Conservation (phyloP, 2,329 filamentous ascomycete species). For the Orbilia quercus region DNA sequence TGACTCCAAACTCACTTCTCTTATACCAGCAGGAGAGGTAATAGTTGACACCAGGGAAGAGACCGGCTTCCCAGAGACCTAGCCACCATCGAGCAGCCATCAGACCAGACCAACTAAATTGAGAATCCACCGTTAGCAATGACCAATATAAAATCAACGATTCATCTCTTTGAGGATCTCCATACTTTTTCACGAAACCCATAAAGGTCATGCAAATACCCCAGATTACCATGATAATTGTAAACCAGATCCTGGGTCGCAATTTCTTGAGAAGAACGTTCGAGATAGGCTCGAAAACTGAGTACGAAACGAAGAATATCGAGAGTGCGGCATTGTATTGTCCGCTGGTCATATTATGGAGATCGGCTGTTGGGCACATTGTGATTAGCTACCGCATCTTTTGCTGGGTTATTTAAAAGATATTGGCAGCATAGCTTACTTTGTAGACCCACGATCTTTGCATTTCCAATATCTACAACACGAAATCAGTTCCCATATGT, state of each 20-base stretch:
- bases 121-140: neutral
- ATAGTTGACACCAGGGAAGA: conserved; percentile 82
- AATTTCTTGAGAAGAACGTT: conserved; percentile 83
- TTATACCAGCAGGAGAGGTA: conserved; percentile 88
- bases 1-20: conserved; percentile 80
- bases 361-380: no score
- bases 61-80: conserved; percentile 77
- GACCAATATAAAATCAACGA: neutral
- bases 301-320: conserved; percentile 88
- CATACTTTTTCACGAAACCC: conserved; percentile 71
- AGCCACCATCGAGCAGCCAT: conserved; percentile 78
- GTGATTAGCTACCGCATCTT: no score
- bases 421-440: conserved; percentile 62
- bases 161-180: neutral
- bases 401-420: no score
- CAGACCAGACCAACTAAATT: conserved; percentile 69
- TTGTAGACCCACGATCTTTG: conserved; percentile 70
- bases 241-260: conserved; percentile 81
- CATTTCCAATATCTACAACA: conserved; percentile 71
- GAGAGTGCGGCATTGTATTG: conserved; percentile 81
- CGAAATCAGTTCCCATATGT: conserved; percentile 71
- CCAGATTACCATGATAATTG: conserved; percentile 78
- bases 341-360: conserved; percentile 68
- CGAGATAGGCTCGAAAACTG: conserved; percentile 79
- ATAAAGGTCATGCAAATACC: conserved; percentile 70